Evolutionary conservation across 768 basidiomycete genomes (phyloP).

Genomic region (Lactarius akahatsu): DNA sequence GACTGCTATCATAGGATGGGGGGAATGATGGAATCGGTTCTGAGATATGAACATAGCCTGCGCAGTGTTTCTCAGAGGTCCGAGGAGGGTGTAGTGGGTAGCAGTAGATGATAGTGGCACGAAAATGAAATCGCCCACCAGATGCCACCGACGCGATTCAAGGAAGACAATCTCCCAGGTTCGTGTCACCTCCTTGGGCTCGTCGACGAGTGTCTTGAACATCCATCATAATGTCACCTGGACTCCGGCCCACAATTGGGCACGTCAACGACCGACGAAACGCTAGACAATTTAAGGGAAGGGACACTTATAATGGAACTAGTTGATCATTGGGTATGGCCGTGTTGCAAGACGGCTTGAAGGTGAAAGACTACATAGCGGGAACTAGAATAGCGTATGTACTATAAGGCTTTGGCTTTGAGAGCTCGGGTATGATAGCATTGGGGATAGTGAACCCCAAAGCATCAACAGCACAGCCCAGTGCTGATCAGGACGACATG

Average conservation of each 20-base stretch:
- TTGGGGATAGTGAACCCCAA: not conserved
- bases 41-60: conserved; percentile 49
- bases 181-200: too few relatives aligned
- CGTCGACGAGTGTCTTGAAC: conserved; percentile 32
- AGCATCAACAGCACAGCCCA: not conserved
- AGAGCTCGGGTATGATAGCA: not conserved
- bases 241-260: conserved; percentile 53
- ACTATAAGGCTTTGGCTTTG: not conserved
- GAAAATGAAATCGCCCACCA: conserved; percentile 41
- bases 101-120: not conserved
- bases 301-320: conserved; percentile 8
- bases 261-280: not conserved
- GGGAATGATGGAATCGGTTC: conserved; percentile 46
- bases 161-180: conserved; percentile 46
- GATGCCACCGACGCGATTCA: conserved; percentile 61
- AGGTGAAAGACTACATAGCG: not conserved
- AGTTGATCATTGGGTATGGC: not conserved
- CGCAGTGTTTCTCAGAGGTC: conserved; percentile 50
- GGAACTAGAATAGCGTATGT: not conserved
- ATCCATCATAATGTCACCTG: conserved; percentile 32
- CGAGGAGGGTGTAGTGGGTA: conserved; percentile 42
- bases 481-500: not conserved
- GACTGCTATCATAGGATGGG: conserved; percentile 51
- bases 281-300: not conserved
- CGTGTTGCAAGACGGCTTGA: not conserved